These are phyloP conservation scores for Geotrichum aggregatum DNA, from an alignment of 1,139 yeast genomes.

Conservation along the genomic window DNA sequence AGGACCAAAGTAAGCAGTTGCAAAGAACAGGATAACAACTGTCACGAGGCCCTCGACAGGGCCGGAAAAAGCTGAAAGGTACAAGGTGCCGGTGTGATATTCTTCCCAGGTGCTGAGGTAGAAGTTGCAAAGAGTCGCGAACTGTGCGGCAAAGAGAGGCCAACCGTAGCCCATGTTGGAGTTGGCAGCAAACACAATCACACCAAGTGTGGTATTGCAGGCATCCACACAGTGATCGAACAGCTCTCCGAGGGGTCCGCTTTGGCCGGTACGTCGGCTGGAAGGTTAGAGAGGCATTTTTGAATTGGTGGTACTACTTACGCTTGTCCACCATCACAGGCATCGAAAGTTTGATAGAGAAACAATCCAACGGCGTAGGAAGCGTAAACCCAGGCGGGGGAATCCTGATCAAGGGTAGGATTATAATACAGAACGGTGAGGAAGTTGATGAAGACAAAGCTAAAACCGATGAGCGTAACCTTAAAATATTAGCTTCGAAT, in stretches of 20 bases:
- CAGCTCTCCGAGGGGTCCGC: constrained; percentile 91
- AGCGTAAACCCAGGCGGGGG: constrained; percentile 80
- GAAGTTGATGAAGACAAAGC: constrained; percentile 63
- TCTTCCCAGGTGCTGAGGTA: constrained; percentile 96
- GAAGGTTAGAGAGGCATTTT: background rate
- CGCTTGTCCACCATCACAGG: constrained; percentile 94
- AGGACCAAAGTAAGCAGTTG: constrained; percentile 70
- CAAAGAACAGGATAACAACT: constrained; percentile 50
- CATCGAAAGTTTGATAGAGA: constrained; percentile 92
- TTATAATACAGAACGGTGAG: constrained; percentile 66
- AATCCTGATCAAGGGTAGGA: constrained; percentile 54
- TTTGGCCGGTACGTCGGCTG: constrained; percentile 74
- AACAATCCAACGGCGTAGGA: constrained; percentile 80
- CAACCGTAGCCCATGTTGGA: constrained; percentile 69
- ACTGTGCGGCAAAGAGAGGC: constrained; percentile 61
- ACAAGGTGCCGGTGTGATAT: constrained; percentile 82
- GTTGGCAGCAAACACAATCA: constrained; percentile 67
- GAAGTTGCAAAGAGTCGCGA: constrained; percentile 71
- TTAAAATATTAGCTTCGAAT: constrained; percentile 30
- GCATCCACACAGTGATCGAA: constrained; percentile 94
- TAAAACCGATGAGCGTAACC: constrained; percentile 74
- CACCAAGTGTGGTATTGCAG: constrained; percentile 77
- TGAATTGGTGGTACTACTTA: constrained; percentile 34
- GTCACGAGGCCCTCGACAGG: constrained; percentile 91
- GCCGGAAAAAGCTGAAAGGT: constrained; percentile 76